These are phyloP conservation scores for Cercospora canescens DNA, from an alignment of 2,329 filamentous ascomycete genomes.

Conservation along the genomic window DNA sequence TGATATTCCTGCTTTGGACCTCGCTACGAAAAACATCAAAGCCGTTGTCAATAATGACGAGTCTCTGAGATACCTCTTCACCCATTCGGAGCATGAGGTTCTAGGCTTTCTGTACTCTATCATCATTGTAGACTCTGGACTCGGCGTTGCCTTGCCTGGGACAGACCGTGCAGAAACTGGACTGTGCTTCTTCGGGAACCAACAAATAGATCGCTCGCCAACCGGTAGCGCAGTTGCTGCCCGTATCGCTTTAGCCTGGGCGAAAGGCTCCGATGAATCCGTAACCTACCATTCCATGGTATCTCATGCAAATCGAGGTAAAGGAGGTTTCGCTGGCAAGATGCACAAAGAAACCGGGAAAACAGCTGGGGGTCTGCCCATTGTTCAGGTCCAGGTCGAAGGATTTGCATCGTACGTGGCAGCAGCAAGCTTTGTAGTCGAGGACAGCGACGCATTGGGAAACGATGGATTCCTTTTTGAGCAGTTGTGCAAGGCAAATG, in stretches of 20 bases:
- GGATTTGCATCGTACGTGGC: slow-evolving; percentile 19
- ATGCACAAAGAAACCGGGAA: slow-evolving; percentile 3
- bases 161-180: slow-evolving; percentile 41
- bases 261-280: slow-evolving; percentile 11
- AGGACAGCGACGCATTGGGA: slow-evolving; percentile 15
- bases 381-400: slow-evolving; percentile 14
- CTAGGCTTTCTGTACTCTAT: slow-evolving; percentile 41
- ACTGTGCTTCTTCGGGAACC: slow-evolving; percentile 42
- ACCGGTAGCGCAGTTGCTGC: slow-evolving; percentile 37
- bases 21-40: slow-evolving; percentile 39
- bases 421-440: slow-evolving; percentile 14
- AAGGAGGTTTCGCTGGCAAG: slow-evolving; percentile 19
- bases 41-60: slow-evolving; percentile 32
- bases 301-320: slow-evolving; percentile 13
- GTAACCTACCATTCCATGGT: slow-evolving; percentile 22
- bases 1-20: slow-evolving; percentile 35
- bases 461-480: slow-evolving; percentile 19
- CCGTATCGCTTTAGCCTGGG: slow-evolving; percentile 30
- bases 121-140: slow-evolving; percentile 38
- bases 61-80: slow-evolving; percentile 25
- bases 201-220: slow-evolving; percentile 49
- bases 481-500: not conserved
- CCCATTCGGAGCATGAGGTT: slow-evolving; percentile 34
- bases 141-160: slow-evolving; percentile 19
- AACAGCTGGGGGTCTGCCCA: slow-evolving; percentile 1